Evolutionary conservation across 306 rosid genomes (phyloP).

Genomic region (Nissolia schottii): DNA sequence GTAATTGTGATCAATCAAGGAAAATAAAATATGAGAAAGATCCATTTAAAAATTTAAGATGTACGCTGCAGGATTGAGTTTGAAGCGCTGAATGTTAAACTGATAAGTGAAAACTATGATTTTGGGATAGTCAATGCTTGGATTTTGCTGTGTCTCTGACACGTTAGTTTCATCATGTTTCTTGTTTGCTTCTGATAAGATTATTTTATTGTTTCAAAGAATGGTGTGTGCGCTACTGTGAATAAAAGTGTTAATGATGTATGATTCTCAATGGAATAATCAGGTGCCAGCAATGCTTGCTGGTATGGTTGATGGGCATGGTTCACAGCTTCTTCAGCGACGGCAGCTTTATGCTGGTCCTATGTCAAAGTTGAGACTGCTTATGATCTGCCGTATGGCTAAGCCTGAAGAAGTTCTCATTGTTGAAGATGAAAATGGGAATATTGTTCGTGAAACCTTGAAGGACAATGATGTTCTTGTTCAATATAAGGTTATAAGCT

Average conservation of each 20-base stretch:
- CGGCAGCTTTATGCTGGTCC: slow-evolving; percentile 79
- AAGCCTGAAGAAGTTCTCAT: slow-evolving; percentile 99
- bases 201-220: not conserved
- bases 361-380: slow-evolving; percentile 96
- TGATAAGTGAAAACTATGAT: not conserved
- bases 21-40: not conserved
- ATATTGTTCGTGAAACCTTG: slow-evolving; percentile 96
- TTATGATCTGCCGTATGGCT: slow-evolving; percentile 98
- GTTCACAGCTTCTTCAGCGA: slow-evolving; percentile 72
- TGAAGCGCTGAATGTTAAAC: not conserved
- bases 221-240: not conserved
- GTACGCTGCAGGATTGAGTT: not conserved
- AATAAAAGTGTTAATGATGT: not conserved
- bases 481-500: slow-evolving; percentile 74
- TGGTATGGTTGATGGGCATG: slow-evolving; percentile 84
- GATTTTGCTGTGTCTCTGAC: not conserved
- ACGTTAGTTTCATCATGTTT: not conserved
- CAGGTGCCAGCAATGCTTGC: slow-evolving; percentile 70
- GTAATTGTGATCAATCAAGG: not conserved
- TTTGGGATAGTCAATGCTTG: not conserved
- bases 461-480: slow-evolving; percentile 99
- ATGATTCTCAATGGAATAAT: slow-evolving; percentile 6
- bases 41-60: not conserved
- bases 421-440: slow-evolving; percentile 98
- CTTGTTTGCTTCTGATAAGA: not conserved